Percentiles rank a stretch among this genome's conserved stretches.
phyloP scores from a whole-genome alignment of 306 rosid genomes.

The Castanea crenata region DNA sequence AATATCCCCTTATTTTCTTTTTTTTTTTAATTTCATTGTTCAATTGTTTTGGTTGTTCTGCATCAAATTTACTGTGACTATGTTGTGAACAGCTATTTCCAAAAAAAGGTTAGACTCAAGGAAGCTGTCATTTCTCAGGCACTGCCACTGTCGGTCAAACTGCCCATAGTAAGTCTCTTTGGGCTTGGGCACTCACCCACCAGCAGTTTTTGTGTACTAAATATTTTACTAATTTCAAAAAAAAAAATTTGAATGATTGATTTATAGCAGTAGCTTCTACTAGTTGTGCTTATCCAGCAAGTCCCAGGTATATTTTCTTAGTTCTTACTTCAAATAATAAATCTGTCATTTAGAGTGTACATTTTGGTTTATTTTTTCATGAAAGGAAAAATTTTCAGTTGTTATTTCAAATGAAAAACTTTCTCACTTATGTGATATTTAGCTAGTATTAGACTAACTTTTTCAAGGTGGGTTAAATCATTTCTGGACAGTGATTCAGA shows the following conservation, averaged over 20 bases:
- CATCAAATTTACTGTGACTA: constrained; percentile 47
- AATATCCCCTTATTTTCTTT: too few species aligned
- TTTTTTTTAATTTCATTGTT: too few species aligned
- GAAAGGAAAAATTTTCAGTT: neutral
- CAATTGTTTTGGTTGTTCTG: too few species aligned
- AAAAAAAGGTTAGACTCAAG: constrained; percentile 53
- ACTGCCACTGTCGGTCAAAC: constrained; percentile 41
- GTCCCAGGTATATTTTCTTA: constrained; percentile 42
- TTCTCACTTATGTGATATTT: neutral
- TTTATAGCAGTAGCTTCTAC: constrained; percentile 55
- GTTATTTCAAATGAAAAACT: neutral
- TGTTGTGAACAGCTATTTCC: constrained; percentile 91
- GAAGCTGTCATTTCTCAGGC: constrained; percentile 81
- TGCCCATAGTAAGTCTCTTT: constrained; percentile 57
- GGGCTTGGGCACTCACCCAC: too few species aligned
- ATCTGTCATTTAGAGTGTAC: neutral
- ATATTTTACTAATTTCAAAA: constrained; percentile 25
- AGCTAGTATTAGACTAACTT: neutral
- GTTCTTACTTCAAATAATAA: neutral
- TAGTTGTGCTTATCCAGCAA: constrained; percentile 67
- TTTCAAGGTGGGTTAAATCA: neutral
- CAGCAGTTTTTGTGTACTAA: neutral
- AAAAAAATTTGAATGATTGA: constrained; percentile 22
- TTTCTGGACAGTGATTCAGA: constrained; percentile 12
- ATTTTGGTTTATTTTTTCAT: neutral